These are phyloP conservation scores for Meredithiella fracta DNA, from an alignment of 2,329 filamentous ascomycete genomes.

Conservation along the genomic window DNA sequence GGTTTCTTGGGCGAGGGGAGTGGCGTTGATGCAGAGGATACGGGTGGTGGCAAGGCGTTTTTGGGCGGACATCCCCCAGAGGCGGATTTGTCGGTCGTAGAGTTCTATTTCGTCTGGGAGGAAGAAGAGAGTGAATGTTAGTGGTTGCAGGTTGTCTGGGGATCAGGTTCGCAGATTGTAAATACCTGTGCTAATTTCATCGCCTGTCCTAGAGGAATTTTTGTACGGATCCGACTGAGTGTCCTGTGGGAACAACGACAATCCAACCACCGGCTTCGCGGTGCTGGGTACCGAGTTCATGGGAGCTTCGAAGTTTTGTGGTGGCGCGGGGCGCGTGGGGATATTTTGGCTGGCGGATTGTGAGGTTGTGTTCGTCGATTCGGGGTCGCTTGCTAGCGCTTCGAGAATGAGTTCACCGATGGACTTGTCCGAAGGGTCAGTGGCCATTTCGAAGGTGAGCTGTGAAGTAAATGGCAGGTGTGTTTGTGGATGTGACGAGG, in stretches of 20 bases:
- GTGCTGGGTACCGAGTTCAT: background rate
- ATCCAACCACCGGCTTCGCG: too few species aligned
- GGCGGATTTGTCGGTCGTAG: constrained; percentile 90
- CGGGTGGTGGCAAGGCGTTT: constrained; percentile 80
- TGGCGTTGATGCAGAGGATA: constrained; percentile 76
- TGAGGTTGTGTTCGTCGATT: background rate
- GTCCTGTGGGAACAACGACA: too few species aligned
- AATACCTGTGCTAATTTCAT: constrained; percentile 6
- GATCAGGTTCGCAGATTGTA: background rate
- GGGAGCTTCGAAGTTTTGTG: background rate
- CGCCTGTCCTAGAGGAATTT: background rate
- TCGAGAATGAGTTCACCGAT: background rate
- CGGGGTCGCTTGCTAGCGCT: background rate
- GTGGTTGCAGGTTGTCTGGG: background rate
- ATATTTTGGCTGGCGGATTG: background rate
- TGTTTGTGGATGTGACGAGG: background rate
- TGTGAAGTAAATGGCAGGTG: background rate
- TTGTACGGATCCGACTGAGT: background rate
- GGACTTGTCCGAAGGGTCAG: background rate
- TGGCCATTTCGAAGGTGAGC: background rate
- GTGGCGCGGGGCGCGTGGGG: background rate
- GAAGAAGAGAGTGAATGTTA: background rate
- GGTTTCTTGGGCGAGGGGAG: constrained; percentile 79
- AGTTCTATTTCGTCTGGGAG: constrained; percentile 84
- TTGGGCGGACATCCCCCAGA: constrained; percentile 94